Percentiles rank a stretch among this genome's conserved stretches.
phyloP scores from a whole-genome alignment of 495 filamentous ascomycete species.

The Hypoxylon lenormandii region DNA sequence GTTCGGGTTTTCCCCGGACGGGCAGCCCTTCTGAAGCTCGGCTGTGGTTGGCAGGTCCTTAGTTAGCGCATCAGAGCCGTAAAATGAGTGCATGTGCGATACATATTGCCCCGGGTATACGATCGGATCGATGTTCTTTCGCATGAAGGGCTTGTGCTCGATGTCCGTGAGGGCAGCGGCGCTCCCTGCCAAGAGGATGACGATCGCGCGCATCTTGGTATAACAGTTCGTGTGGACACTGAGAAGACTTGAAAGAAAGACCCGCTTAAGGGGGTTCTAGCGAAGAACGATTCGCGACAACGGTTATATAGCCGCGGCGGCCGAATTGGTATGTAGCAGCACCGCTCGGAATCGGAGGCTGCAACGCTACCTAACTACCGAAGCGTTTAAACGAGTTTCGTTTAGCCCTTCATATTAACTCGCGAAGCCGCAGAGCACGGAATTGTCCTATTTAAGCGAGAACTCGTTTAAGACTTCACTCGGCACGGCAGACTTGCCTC shows the following conservation, averaged over 20 bases:
- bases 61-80: slow-evolving; percentile 52
- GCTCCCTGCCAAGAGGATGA: slow-evolving; percentile 29
- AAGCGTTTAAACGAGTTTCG: slow-evolving; percentile 7
- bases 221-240: neutral
- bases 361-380: slow-evolving; percentile 17
- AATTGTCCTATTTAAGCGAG: slow-evolving; percentile 18
- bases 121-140: slow-evolving; percentile 56
- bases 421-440: neutral
- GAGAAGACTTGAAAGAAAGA: slow-evolving; percentile 17
- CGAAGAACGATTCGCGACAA: slow-evolving; percentile 17
- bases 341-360: slow-evolving; percentile 9
- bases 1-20: slow-evolving; percentile 56
- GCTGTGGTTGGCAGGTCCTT: slow-evolving; percentile 53
- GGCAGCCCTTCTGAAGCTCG: slow-evolving; percentile 52
- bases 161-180: slow-evolving; percentile 51
- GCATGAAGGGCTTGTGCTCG: slow-evolving; percentile 54
- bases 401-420: slow-evolving; percentile 21
- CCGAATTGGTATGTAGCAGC: slow-evolving; percentile 2
- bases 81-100: slow-evolving; percentile 58
- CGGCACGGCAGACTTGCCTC: slow-evolving; percentile 8
- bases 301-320: slow-evolving; percentile 4
- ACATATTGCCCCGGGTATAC: slow-evolving; percentile 51
- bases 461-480: neutral
- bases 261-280: slow-evolving; percentile 12
- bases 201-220: slow-evolving; percentile 25